Evolutionary conservation across 177 flowering plant species (phyloP).

Genomic region (Vitis hybrid): DNA sequence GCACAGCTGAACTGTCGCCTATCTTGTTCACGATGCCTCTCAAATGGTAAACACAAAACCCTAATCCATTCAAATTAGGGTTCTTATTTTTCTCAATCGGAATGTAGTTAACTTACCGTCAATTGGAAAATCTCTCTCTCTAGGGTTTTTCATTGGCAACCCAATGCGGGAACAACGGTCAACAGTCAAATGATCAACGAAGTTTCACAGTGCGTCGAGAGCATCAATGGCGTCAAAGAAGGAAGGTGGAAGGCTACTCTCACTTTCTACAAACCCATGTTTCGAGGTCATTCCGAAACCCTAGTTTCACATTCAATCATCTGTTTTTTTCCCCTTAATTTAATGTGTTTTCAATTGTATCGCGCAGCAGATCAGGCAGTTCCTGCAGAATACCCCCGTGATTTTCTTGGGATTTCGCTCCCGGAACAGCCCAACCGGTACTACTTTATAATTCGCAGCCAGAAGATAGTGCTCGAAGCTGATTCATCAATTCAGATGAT

Average conservation of each 20-base stretch:
- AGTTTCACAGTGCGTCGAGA: conserved; percentile 77
- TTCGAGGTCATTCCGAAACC: conserved; percentile 42
- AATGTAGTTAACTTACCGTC: neutral
- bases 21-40: conserved; percentile 14
- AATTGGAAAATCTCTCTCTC: neutral
- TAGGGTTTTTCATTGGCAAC: conserved; percentile 95
- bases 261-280: conserved; percentile 62
- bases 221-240: conserved; percentile 75
- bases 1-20: too few species aligned
- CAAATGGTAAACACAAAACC: conserved; percentile 22
- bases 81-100: neutral
- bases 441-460: conserved; percentile 60
- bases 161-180: conserved; percentile 69
- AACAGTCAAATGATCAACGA: conserved; percentile 77
- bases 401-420: conserved; percentile 69
- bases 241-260: conserved; percentile 84
- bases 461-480: conserved; percentile 67
- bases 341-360: neutral
- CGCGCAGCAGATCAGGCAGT: conserved; percentile 40
- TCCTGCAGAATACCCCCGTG: conserved; percentile 51
- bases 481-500: conserved; percentile 69
- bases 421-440: conserved; percentile 79
- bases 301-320: neutral
- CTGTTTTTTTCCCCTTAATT: neutral
- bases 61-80: neutral